A percentile compares a stretch with the other conserved stretches of the same genome.
These are phyloP conservation scores for Heterobasidion parviporum DNA, from an alignment of 1,284 basidiomycete species.

Conservation along the genomic window DNA sequence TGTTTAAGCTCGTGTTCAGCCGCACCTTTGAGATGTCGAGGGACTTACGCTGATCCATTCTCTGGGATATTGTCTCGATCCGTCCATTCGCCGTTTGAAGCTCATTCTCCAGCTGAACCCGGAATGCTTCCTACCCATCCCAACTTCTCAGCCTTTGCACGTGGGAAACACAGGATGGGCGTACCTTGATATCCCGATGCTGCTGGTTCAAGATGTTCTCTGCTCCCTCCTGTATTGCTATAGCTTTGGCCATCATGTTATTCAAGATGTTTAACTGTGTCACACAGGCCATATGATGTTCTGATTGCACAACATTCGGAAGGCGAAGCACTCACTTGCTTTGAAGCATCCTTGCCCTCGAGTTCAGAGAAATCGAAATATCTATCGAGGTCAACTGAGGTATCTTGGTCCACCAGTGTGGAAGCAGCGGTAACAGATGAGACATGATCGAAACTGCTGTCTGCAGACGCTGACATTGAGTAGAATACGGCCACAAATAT, in stretches of 20 bases:
- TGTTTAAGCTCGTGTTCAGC: neutral
- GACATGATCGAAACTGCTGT: neutral
- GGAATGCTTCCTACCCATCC: slow-evolving; percentile 46
- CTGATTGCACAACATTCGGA: neutral
- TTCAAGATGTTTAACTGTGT: slow-evolving; percentile 58
- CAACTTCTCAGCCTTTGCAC: slow-evolving; percentile 7
- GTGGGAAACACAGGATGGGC: slow-evolving; percentile 11
- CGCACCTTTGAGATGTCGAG: neutral
- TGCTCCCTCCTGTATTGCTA: slow-evolving; percentile 78
- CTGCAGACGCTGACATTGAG: neutral
- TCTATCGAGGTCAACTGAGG: too few species aligned
- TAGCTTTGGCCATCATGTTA: slow-evolving; percentile 60
- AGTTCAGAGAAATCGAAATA: slow-evolving; percentile 27
- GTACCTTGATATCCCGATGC: slow-evolving; percentile 35
- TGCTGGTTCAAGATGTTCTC: slow-evolving; percentile 72
- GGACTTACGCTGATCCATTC: slow-evolving; percentile 54
- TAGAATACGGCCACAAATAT: too few species aligned
- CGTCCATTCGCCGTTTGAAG: slow-evolving; percentile 63
- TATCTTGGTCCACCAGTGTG: neutral
- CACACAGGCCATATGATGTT: neutral
- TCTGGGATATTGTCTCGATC: slow-evolving; percentile 57
- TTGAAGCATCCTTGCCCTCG: slow-evolving; percentile 34
- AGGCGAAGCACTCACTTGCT: slow-evolving; percentile 29
- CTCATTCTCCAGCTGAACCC: slow-evolving; percentile 70
- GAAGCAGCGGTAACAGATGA: neutral